Percentiles rank a stretch among this genome's conserved stretches.
phyloP scores from a whole-genome alignment of 768 basidiomycete species.

The Kockovaella imperatae region DNA sequence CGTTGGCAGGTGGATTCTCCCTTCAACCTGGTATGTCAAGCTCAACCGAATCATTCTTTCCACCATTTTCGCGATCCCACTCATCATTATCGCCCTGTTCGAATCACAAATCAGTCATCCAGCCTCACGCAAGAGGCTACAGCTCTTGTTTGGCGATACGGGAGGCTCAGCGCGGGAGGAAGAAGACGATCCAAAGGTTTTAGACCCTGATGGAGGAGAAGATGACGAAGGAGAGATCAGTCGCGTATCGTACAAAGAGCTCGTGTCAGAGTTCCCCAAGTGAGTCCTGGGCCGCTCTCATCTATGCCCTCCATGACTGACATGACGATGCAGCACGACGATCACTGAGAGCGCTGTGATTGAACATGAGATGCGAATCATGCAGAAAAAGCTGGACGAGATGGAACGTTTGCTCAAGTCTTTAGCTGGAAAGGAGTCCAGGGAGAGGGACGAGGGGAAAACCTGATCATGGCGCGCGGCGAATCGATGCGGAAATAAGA shows the following conservation, averaged over 20 bases:
- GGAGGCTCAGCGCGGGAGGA: conserved; percentile 35
- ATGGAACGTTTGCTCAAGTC: conserved; percentile 24
- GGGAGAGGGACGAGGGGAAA: neutral
- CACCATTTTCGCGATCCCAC: conserved; percentile 70
- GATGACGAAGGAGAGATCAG: conserved; percentile 64
- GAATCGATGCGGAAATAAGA: no score
- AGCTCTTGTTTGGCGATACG: conserved; percentile 24
- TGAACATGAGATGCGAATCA: conserved; percentile 24
- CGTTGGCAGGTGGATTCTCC: conserved; percentile 46
- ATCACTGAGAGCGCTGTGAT: conserved; percentile 36
- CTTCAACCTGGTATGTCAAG: conserved; percentile 58
- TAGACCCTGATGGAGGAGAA: conserved; percentile 68
- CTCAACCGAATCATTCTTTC: conserved; percentile 74
- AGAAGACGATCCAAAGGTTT: conserved; percentile 46
- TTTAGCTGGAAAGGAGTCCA: neutral
- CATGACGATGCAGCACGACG: conserved; percentile 31
- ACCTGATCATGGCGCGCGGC: no score
- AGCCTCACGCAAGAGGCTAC: conserved; percentile 15
- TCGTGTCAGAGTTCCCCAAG: conserved; percentile 40
- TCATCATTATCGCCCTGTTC: conserved; percentile 63
- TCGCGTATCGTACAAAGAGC: conserved; percentile 23
- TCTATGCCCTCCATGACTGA: neutral
- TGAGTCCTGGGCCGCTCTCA: conserved; percentile 15
- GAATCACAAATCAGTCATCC: conserved; percentile 53
- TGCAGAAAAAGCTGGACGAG: conserved; percentile 30